A percentile compares a stretch with the other conserved stretches of the same genome.
These are phyloP conservation scores for Dryadomyces sulphureus DNA, from an alignment of 2,329 filamentous ascomycete genomes.

Conservation along the genomic window DNA sequence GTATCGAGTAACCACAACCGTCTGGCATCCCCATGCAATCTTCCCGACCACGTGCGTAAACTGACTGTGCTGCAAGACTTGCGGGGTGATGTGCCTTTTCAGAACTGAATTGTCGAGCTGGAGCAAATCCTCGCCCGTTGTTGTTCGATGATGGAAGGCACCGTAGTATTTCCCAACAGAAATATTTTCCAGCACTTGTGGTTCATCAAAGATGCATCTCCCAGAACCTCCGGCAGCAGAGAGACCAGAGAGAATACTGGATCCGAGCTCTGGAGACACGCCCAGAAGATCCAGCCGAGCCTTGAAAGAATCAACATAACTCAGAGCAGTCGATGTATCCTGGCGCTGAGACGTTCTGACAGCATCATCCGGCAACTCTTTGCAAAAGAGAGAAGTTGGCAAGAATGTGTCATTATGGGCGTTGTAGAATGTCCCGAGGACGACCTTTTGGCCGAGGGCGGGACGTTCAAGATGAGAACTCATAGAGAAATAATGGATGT, in stretches of 20 bases:
- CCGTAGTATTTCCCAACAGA: not conserved
- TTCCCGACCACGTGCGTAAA: slow-evolving; percentile 2
- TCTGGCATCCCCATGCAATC: slow-evolving; percentile 4
- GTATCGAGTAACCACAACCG: not conserved
- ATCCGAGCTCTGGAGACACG: not conserved
- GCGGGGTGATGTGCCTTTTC: not conserved
- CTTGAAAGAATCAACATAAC: not conserved
- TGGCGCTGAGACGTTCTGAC: not conserved
- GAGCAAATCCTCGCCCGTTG: not conserved
- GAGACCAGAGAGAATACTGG: slow-evolving; percentile 2
- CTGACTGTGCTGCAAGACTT: not conserved
- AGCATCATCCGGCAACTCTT: not conserved
- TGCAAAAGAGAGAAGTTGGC: not conserved
- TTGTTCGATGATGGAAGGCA: slow-evolving; percentile 1
- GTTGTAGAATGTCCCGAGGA: not conserved
- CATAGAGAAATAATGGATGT: no score
- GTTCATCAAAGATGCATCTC: not conserved
- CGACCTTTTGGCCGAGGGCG: not conserved
- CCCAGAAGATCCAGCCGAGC: not conserved
- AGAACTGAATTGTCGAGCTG: not conserved
- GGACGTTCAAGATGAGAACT: no score
- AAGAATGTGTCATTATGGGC: not conserved
- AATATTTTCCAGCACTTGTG: not conserved
- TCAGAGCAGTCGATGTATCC: not conserved
- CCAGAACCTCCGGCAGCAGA: slow-evolving; percentile 1